Conservation (phyloP, 208 protist species). For the Trichomonas tenax region DNA sequence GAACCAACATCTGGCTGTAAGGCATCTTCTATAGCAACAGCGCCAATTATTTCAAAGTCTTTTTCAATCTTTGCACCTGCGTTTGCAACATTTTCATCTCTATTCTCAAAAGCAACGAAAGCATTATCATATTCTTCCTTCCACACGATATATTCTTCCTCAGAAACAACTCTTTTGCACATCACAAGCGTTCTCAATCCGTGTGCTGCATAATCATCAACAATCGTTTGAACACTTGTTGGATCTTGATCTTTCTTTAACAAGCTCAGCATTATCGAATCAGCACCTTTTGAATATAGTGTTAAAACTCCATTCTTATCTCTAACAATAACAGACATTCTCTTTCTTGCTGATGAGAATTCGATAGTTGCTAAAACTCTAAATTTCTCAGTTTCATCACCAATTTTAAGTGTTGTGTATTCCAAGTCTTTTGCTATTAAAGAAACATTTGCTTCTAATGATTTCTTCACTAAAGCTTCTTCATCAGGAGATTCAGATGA, state of each 20-base stretch:
- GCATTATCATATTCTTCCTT: background rate
- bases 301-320: background rate
- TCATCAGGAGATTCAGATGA: background rate
- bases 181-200: background rate
- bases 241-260: background rate
- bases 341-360: slow-evolving; percentile 32
- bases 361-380: slow-evolving; percentile 59
- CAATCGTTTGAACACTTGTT: background rate
- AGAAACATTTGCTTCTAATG: background rate
- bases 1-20: slow-evolving; percentile 73
- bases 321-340: slow-evolving; percentile 26
- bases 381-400: background rate
- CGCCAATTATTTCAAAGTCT: slow-evolving; percentile 27
- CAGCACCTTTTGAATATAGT: background rate
- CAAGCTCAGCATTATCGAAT: background rate
- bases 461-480: background rate
- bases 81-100: background rate
- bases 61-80: slow-evolving; percentile 20
- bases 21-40: slow-evolving; percentile 46
- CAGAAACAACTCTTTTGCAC: background rate
- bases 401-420: background rate
- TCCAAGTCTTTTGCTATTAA: background rate
- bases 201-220: background rate
- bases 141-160: background rate
- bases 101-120: background rate